Base-by-base conservation (phyloP, 2,329 filamentous ascomycete genomes). In the Coniella vitis region DNA sequence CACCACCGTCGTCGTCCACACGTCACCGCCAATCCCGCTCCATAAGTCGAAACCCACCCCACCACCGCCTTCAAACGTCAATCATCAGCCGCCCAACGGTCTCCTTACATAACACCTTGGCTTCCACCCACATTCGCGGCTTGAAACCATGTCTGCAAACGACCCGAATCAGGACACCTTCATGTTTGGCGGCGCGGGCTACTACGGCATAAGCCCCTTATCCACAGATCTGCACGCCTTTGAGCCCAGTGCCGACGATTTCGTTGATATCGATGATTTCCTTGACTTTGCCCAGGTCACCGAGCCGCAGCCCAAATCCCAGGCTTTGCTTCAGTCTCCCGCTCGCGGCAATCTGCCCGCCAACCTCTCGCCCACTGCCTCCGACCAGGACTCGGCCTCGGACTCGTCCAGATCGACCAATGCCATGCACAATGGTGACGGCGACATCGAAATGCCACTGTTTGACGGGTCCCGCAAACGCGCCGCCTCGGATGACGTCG, bases 321-420 rank as follows among this genome's bases (percentile, higher is more conserved):
- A 55, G n/a, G 17, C 50, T 38, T 48, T 54, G 22, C 51, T 59
- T 14, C 47, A 54, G 32, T 45, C 54, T 17, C 43, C 41, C 36
- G 48, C 48, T n/a, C 58, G 66, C 36, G 57, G 66, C 14, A 57
- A 61, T 17, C 66, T 65, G 14, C 67, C 68, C n/a, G 67, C 69
- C 39, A 69, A 66, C 44, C 65, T 67, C 53, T 70, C 68, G 34
- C 66, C 68, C 39, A 65, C 63, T 61, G 67, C 62, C 45, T 69
- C 66, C 10, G 72, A 69, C 44, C 68, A 68, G 49, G 74, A 77
- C 57, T 75, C 73, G 3, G 51, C 72, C 4, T 77, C 74, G 44
- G 74, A 77, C 53, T 77, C 75, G 8, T 72, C 71, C 12, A 68
- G 68, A 35, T 69, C 70, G 14, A 70, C 72, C 54, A 68, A 70